Evolutionary conservation across 768 basidiomycete genomes (phyloP), one percentile per base, ranked within the genome.

Genomic region (Lentinula aciculospora): DNA sequence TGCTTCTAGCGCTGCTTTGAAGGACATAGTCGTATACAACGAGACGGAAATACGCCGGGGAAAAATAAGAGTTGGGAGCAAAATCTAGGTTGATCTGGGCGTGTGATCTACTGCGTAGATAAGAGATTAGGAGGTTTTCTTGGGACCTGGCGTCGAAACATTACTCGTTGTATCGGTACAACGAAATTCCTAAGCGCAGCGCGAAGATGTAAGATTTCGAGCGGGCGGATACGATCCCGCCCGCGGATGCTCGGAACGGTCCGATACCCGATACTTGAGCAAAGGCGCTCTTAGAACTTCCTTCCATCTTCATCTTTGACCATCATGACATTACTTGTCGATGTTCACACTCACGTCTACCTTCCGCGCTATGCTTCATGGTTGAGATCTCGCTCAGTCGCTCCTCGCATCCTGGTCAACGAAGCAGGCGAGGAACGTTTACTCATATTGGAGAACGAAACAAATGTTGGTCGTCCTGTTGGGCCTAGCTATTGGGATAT

Each of bases 261-360:
- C 42, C 42, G 42, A 21, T 44, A 10, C 21, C 19, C 42, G 6
- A n/a, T n/a, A n/a, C n/a, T n/a, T n/a, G n/a, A n/a, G n/a, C 5
- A 34, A 21, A 8, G 23, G 42, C 9, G 12, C 19, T 12, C 4
- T 9, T 1, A 44, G 19, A 44, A n/a, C 12, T 44, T 21, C 21
- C 32, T 13, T 34, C n/a, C 42, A 21, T 23, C 19, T 44, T 46
- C 32, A 42, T 34, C 31, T 25, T 44, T 39, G 37, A 51, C 39
- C 39, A 12, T 28, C 42, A 56, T 61, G 39, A 50, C 57, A 45
- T 57, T 47, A 31, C 68, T 90, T 44, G 82, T 94, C 48, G 92
- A 94, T 72, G 76, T 94, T 36, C 92, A 94, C 74, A 91, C 89
- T 3, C 92, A 94, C 62, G 81, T 93, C 44, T 94, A 92, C 66